These are phyloP conservation scores for Postia placenta DNA, from an alignment of 768 basidiomycete genomes.

Conservation along the genomic window DNA sequence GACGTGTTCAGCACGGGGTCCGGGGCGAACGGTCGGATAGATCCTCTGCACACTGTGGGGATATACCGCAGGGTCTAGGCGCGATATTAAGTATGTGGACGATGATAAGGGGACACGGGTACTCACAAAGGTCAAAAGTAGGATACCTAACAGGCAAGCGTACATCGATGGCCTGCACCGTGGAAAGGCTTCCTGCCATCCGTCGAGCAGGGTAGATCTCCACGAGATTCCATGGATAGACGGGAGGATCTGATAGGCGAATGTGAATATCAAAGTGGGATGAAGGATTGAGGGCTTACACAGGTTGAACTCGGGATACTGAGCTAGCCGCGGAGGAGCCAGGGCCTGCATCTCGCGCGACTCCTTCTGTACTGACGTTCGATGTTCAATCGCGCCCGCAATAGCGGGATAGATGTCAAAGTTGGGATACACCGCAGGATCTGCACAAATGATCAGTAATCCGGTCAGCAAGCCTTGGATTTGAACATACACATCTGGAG, in stretches of 20 bases:
- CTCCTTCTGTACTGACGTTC: background rate
- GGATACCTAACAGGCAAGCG: too few species aligned
- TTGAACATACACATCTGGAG: slow-evolving; percentile 13
- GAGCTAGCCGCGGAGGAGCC: background rate
- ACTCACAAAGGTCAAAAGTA: slow-evolving; percentile 19
- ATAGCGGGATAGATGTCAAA: slow-evolving; percentile 22
- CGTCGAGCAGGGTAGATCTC: slow-evolving; percentile 27
- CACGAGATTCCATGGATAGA: slow-evolving; percentile 35
- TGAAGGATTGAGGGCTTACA: slow-evolving; percentile 10
- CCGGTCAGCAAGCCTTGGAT: background rate
- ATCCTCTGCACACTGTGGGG: slow-evolving; percentile 6
- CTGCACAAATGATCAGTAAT: slow-evolving; percentile 2
- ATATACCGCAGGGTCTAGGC: slow-evolving; percentile 15
- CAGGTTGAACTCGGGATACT: slow-evolving; percentile 23
- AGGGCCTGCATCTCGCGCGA: background rate
- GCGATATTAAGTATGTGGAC: background rate
- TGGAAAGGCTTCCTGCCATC: too few species aligned
- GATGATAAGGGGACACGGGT: too few species aligned
- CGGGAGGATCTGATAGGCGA: slow-evolving; percentile 26
- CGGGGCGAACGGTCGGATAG: slow-evolving; percentile 7
- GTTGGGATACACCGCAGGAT: slow-evolving; percentile 22
- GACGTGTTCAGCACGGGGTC: too few species aligned
- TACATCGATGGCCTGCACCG: too few species aligned
- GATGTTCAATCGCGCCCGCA: background rate
- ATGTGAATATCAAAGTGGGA: too few species aligned